Base-by-base conservation (phyloP, 2,329 filamentous ascomycete species). In the Penicillium crustosum region DNA sequence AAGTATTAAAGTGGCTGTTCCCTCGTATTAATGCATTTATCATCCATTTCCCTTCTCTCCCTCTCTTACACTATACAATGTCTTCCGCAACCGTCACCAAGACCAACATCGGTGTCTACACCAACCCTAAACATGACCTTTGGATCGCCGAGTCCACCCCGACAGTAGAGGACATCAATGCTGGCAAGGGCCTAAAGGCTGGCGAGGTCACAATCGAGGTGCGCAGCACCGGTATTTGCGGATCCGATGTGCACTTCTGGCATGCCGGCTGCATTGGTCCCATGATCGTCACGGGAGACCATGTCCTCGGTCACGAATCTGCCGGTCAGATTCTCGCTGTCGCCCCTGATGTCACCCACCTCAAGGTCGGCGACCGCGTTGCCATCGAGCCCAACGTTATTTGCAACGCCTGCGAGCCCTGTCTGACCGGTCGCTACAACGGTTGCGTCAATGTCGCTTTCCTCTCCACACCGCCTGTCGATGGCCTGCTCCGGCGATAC, bases 181-280 rank as follows among this genome's bases (percentile, higher is more conserved):
- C 84, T 33, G 89, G 86, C 47, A 78, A 86, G 53, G 83, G 82
- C 49, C 79, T 97, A 68, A 87, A 89, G 77, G 82, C 84, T 25
- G 93, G 93, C 51, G 89, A 97, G 78, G 91, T 97, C 49, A 92
- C 91, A 27, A 77, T 97, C 61, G 91, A 90, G 55, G 86, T 97
- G 75, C 91, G 93, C 78, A 96, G 90, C 78, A 97, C 93, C 8
- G 94, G 94, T 57, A 97, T 97, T 70, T 97, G 94, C 82, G 93
- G 93, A 57, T 96, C 91, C 60, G 93, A 97, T 76, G 88, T 97
- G 56, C 93, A 97, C 79, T 97, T 97, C 81, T 97, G 93, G 93
- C 91, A 95, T 73, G 89, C 89, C 49, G 93, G 93, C 65, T 90
- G 90, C 79, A 97, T 97, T 73, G 93, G 93, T 29, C 93, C 93